These are phyloP conservation scores for Geosmithia morbida DNA, from an alignment of 2,329 filamentous ascomycete species.

Conservation along the genomic window DNA sequence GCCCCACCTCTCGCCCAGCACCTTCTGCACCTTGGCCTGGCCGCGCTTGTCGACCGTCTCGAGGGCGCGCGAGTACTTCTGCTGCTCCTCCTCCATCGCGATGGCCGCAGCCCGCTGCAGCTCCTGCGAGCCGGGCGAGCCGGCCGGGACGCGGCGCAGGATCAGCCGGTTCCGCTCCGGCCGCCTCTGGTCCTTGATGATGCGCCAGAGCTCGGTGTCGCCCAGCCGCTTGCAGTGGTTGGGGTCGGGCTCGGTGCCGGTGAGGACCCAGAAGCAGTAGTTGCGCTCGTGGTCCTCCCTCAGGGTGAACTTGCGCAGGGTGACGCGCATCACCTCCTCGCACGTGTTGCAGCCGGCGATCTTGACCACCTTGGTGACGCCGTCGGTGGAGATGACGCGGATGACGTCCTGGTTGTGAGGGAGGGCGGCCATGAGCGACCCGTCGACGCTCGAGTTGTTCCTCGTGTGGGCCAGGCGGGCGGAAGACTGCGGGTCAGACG, in stretches of 20 bases:
- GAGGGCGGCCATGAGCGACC: conserved; percentile 71
- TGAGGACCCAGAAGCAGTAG: conserved; percentile 92
- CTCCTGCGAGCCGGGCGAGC: conserved; percentile 78
- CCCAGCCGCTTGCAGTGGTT: conserved; percentile 67
- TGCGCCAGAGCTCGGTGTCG: conserved; percentile 78
- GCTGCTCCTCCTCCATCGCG: conserved; percentile 72
- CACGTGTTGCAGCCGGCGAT: conserved; percentile 83
- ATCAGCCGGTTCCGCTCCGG: conserved; percentile 86
- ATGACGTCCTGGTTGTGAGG: conserved; percentile 82
- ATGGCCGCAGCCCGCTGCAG: conserved; percentile 79
- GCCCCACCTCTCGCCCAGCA: conserved; percentile 78
- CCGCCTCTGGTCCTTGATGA: conserved; percentile 74
- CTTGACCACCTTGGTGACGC: conserved; percentile 85
- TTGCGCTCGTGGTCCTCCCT: conserved; percentile 86
- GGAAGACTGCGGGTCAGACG: conserved; percentile 42
- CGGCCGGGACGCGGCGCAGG: conserved; percentile 79
- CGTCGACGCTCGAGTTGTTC: conserved; percentile 73
- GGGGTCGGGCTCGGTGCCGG: conserved; percentile 71
- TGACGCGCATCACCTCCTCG: conserved; percentile 84
- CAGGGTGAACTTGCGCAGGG: conserved; percentile 73
- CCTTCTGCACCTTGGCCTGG: conserved; percentile 75
- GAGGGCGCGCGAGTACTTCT: conserved; percentile 51
- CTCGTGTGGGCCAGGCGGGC: conserved; percentile 56
- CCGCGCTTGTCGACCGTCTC: conserved; percentile 59
- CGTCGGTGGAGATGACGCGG: conserved; percentile 82